phyloP scores from a whole-genome alignment of 139 green algal genomes.

The Auxenochlorella protothecoides region DNA sequence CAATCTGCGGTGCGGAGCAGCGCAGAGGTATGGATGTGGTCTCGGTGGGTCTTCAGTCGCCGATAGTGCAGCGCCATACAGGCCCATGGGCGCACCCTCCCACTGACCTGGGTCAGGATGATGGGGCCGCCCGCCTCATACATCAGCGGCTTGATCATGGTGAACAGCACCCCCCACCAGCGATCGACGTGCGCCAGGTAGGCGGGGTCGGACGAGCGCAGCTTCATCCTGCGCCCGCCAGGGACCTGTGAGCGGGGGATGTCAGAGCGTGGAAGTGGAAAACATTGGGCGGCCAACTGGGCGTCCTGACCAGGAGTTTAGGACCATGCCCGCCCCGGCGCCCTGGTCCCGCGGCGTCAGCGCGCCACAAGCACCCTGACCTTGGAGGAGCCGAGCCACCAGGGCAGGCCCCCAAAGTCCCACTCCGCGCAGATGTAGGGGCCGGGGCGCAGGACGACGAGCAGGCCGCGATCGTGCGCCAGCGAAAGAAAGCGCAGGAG shows the following conservation, averaged over 20 bases:
- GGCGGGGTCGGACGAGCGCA: slow-evolving; percentile 25
- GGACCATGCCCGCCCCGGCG: too few relatives aligned
- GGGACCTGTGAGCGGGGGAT: slow-evolving; percentile 5
- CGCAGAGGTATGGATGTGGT: neutral
- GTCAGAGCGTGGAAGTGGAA: too few relatives aligned
- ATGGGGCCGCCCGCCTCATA: slow-evolving; percentile 35
- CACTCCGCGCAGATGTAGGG: slow-evolving; percentile 42
- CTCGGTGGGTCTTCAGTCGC: too few relatives aligned
- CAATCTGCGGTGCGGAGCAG: slow-evolving; percentile 27
- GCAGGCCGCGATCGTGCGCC: slow-evolving; percentile 23
- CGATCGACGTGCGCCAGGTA: slow-evolving; percentile 37
- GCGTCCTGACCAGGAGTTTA: too few relatives aligned
- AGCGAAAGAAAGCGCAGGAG: slow-evolving; percentile 28
- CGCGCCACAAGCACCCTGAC: neutral
- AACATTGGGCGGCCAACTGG: too few relatives aligned
- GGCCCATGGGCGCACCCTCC: neutral
- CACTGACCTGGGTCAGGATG: slow-evolving; percentile 42
- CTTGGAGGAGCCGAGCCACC: slow-evolving; percentile 36
- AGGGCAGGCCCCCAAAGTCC: slow-evolving; percentile 51
- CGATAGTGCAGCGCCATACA: too few relatives aligned
- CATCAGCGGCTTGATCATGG: slow-evolving; percentile 18
- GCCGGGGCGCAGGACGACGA: slow-evolving; percentile 29
- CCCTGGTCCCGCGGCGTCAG: too few relatives aligned
- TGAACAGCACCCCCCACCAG: slow-evolving; percentile 38
- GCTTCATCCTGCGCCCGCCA: slow-evolving; percentile 28